Evolutionary conservation across 345 rosid genomes (phyloP), one percentile per base, ranked within the genome.

Genomic region (Eucalyptus guilfoylei): DNA sequence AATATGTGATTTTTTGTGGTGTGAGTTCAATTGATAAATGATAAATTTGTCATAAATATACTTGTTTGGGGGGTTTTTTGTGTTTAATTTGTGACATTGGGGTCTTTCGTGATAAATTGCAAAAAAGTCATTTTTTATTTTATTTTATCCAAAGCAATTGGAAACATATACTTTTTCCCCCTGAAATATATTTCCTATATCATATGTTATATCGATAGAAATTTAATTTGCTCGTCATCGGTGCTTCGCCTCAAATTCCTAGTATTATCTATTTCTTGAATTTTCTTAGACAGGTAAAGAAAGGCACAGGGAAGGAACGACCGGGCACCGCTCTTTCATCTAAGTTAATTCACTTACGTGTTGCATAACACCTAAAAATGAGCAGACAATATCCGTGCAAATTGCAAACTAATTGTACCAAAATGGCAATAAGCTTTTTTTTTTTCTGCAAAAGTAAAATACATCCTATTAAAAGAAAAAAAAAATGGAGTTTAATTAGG

Each of bases 41-140:
- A 11, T 55, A 10, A 24, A 55, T 55, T 55, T 55, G 14, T 55
- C 11, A 21, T 19, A 21, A 52, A 52, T 52, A 1, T 52, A 52
- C 11, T 52, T 52, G 0, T 52, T 21, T 52, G 0, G 2, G 1
- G 11, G 4, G 26, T 9, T 21, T 52, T 52, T 52, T 52, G 58
- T 52, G 4, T 52, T 52, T 52, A 52, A 52, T 52, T 52, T 52
- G 24, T 52, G 58, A 52, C 11, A 21, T 24, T 55, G 62, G 9
- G 30, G 30, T 24, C 23, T 24, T 55, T 52, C 0, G 10, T 21
- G 2, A 8, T 52, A 21, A 52, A 62, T 5, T 62, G 2, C 37
- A n/a, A 32, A n/a, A 30, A 64, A n/a, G 40, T 9, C 4, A 8
- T n/a, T n/a, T n/a, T n/a, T n/a, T 15, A 49, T 49, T 49, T 49